These are phyloP conservation scores for Hypomyces perniciosus DNA, from an alignment of 2,329 filamentous ascomycete species.

Conservation along the genomic window DNA sequence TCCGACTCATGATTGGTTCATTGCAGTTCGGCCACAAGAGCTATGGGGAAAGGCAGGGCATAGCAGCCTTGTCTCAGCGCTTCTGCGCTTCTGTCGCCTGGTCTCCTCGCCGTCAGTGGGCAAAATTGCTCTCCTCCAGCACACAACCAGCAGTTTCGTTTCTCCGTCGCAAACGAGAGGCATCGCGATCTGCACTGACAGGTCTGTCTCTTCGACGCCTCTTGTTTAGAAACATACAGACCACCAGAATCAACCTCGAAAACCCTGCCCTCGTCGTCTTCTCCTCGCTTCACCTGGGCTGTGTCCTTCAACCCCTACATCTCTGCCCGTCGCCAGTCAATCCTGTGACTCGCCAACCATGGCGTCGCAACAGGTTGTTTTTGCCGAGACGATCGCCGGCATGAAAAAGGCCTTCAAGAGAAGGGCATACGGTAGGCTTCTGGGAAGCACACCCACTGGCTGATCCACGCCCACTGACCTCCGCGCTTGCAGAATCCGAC, in stretches of 20 bases:
- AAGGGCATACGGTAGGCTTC: constrained; percentile 50
- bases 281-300: neutral
- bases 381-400: constrained; percentile 60
- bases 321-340: constrained; percentile 2
- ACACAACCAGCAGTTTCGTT: neutral
- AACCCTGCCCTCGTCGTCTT: neutral
- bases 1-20: constrained; percentile 15
- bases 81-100: constrained; percentile 6
- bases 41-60: constrained; percentile 10
- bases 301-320: neutral
- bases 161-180: constrained; percentile 1
- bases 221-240: neutral
- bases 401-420: constrained; percentile 64
- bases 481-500: constrained; percentile 57
- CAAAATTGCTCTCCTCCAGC: constrained; percentile 8
- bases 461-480: constrained; percentile 6
- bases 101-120: constrained; percentile 7
- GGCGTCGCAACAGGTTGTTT: constrained; percentile 53
- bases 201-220: constrained; percentile 3
- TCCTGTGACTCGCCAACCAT: constrained; percentile 23
- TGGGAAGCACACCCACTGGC: constrained; percentile 4
- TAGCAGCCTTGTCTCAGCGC: constrained; percentile 11
- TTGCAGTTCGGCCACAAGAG: constrained; percentile 3
- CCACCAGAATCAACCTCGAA: too few relatives aligned
- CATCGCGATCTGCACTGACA: neutral